Conservation (phyloP, 2,329 filamentous ascomycete genomes). For the Stachybotrys echinatus region DNA sequence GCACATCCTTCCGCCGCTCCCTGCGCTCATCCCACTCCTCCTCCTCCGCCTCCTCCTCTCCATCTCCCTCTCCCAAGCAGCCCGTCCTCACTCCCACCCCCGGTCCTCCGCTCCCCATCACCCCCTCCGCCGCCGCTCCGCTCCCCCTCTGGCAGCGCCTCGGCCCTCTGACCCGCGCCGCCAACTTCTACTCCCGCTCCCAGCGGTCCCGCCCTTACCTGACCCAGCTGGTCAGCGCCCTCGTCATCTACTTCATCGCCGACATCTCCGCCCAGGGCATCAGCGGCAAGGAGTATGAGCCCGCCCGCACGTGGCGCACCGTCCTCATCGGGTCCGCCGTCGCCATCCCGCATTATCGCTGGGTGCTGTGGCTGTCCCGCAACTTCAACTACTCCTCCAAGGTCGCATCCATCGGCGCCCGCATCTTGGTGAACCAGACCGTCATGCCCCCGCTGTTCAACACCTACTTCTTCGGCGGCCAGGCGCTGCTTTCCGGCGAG, state of each 20-base stretch:
- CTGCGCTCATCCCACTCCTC: background rate
- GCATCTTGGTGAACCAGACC: slow-evolving; percentile 75
- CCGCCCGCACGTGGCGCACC: slow-evolving; percentile 62
- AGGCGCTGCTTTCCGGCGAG: slow-evolving; percentile 69
- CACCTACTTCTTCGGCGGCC: slow-evolving; percentile 75
- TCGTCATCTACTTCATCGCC: slow-evolving; percentile 74
- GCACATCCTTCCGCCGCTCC: background rate
- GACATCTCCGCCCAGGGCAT: slow-evolving; percentile 75
- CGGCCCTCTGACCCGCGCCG: slow-evolving; percentile 48
- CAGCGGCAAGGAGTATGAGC: slow-evolving; percentile 58
- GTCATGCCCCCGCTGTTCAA: slow-evolving; percentile 81
- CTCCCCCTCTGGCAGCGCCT: slow-evolving; percentile 51
- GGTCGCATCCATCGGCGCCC: slow-evolving; percentile 63
- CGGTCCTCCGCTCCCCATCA: slow-evolving; percentile 8
- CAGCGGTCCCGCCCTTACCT: slow-evolving; percentile 68
- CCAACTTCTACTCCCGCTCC: slow-evolving; percentile 60
- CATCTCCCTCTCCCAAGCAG: background rate
- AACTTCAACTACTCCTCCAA: slow-evolving; percentile 82
- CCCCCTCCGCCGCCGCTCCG: slow-evolving; percentile 14
- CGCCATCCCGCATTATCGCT: slow-evolving; percentile 75
- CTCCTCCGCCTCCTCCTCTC: background rate
- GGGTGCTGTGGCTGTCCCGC: slow-evolving; percentile 76
- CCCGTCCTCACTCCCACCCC: background rate
- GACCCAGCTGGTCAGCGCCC: slow-evolving; percentile 72
- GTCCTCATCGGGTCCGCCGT: slow-evolving; percentile 68